Evolutionary conservation across 164 flowering plant species (phyloP), one percentile per base, ranked within the genome.

Genomic region (Saururus chinensis): DNA sequence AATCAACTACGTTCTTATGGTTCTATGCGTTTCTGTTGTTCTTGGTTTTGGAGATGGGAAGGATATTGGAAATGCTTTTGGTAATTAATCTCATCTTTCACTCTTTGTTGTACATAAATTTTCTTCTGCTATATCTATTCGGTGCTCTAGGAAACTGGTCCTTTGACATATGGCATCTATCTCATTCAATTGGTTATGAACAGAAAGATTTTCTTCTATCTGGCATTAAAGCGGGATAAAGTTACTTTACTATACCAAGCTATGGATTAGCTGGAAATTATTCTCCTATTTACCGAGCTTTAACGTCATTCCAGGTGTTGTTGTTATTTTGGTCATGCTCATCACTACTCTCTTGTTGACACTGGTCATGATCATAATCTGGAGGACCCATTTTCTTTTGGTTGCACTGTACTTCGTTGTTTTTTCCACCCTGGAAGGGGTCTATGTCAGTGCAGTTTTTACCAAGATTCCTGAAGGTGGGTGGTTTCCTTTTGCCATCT

Each of bases 401-500:
- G 86, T 73, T 20, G 76, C 75, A 0, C 83, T 89, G 10, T 87
- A 73, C 77, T 84, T 81, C 65, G 20, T 70, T 14, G 71, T 79
- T 37, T 89, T 87, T 69, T 82, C 85, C 62, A 64, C 60, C 35
- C 70, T 85, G 79, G 96, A 89, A 76, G 81, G 85, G 19, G 81
- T 76, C 14, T 89, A 89, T 65, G 89, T 84, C 25, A 84, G 84
- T 76, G 84, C 95, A 0, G 84, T 87, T 51, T 69, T 68, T 66
- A 84, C 87, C 40, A 89, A 89, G 69, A 70, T 89, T 56, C 79
- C 71, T 0, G 84, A 89, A 68, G 95, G 96, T 52, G 95, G 96
- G 58, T 89, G 95, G 95, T 71, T 87, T 23, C 92, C 95, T n/a
- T 85, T 89, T 57, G 96, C 87, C 71, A 87, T 89, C 56, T 85